A percentile compares a stretch with the other conserved stretches of the same genome.
phyloP scores from a whole-genome alignment of 768 basidiomycete genomes.

The Serendipita sp. region DNA sequence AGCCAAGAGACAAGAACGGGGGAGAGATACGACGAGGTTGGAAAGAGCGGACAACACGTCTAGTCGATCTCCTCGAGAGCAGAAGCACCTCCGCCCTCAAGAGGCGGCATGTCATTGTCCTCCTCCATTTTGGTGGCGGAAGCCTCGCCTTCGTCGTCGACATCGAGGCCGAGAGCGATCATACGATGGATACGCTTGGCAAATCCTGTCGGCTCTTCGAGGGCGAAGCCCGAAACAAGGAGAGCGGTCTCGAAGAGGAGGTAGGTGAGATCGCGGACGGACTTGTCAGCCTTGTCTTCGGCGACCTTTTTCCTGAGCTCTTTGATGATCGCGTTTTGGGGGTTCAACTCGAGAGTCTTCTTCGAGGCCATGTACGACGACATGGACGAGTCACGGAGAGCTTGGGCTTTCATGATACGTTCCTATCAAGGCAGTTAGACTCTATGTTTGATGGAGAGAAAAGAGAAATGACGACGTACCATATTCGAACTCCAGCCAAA shows the following conservation, averaged over 20 bases:
- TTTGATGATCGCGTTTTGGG: conserved; percentile 31
- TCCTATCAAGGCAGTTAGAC: conserved; percentile 9
- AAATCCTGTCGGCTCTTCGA: conserved; percentile 29
- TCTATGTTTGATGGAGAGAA: not conserved
- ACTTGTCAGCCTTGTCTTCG: conserved; percentile 32
- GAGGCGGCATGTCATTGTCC: not conserved
- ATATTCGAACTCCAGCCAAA: conserved; percentile 39
- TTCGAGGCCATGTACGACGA: conserved; percentile 33
- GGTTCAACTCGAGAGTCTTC: conserved; percentile 36
- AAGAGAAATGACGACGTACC: conserved; percentile 14
- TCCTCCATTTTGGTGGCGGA: not conserved
- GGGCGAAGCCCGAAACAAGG: conserved; percentile 27
- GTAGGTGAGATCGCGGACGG: conserved; percentile 30
- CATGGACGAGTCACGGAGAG: conserved; percentile 27
- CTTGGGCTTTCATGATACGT: conserved; percentile 36
- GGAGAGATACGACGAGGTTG: not conserved
- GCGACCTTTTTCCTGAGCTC: conserved; percentile 31
- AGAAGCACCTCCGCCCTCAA: not conserved
- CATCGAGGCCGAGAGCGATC: conserved; percentile 67
- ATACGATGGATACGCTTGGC: conserved; percentile 31
- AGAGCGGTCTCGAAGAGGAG: conserved; percentile 34
- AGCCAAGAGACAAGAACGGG: not conserved
- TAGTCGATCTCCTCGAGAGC: conserved; percentile 4
- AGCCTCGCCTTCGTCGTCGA: conserved; percentile 48
- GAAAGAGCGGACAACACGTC: not conserved